These are phyloP conservation scores for Phytopythium helicoides DNA, from an alignment of 352 stramenopile species.

Conservation along the genomic window DNA sequence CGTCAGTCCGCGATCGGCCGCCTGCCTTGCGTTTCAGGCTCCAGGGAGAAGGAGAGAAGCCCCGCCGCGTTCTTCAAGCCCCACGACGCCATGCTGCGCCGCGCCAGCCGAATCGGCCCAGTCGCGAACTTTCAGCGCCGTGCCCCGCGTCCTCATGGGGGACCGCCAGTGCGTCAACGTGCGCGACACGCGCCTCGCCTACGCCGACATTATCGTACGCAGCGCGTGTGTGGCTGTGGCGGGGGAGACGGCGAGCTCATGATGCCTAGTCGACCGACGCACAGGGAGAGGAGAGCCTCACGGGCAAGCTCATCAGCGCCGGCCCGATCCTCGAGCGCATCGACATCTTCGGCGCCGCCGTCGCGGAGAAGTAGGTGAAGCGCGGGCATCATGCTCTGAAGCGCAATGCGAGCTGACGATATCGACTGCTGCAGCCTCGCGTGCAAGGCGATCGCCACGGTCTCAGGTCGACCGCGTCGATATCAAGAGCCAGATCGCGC, in stretches of 20 bases:
- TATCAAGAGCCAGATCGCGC: slow-evolving; percentile 58
- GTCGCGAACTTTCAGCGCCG: slow-evolving; percentile 13
- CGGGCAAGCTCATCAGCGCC: slow-evolving; percentile 46
- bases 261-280: no score
- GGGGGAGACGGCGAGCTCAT: no score
- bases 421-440: slow-evolving; percentile 18
- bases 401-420: background rate
- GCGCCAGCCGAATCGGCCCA: background rate
- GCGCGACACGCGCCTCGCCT: slow-evolving; percentile 49
- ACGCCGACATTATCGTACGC: slow-evolving; percentile 63
- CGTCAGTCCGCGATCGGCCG: background rate
- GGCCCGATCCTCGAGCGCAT: slow-evolving; percentile 47
- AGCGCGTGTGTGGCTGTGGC: background rate
- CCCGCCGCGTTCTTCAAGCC: background rate
- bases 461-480: slow-evolving; percentile 69
- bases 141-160: slow-evolving; percentile 9
- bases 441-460: slow-evolving; percentile 54
- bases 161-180: slow-evolving; percentile 37
- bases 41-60: background rate
- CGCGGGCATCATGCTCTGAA: background rate
- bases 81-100: background rate
- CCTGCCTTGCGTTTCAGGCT: slow-evolving; percentile 4
- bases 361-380: slow-evolving; percentile 54
- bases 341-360: slow-evolving; percentile 62
- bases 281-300: slow-evolving; percentile 52